Conservation (phyloP, 345 rosid genomes). For the Arabis hirsuta region DNA sequence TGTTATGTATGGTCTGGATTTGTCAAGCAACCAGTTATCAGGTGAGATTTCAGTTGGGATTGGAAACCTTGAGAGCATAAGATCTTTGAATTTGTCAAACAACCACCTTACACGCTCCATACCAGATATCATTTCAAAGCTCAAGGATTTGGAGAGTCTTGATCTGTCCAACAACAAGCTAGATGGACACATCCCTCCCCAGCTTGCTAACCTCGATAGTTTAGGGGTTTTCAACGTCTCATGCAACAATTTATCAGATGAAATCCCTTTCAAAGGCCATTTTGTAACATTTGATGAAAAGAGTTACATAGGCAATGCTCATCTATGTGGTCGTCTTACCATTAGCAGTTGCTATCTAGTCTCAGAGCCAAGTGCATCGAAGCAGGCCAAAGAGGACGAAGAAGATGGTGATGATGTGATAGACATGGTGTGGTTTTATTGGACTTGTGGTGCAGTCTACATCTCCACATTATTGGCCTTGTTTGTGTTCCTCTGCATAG, state of each 20-base stretch:
- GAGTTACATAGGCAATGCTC: conserved; percentile 28
- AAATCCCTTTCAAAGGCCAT: conserved; percentile 53
- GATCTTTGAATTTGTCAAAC: conserved; percentile 50
- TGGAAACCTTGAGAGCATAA: conserved; percentile 49
- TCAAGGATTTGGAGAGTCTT: conserved; percentile 48
- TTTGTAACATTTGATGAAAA: not conserved
- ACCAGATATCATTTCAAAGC: conserved; percentile 56
- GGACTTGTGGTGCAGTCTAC: conserved; percentile 35
- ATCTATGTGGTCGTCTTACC: conserved; percentile 28
- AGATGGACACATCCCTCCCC: conserved; percentile 61
- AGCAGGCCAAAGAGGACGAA: not conserved
- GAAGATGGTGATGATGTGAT: conserved; percentile 8
- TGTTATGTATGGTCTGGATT: conserved; percentile 53
- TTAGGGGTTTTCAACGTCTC: conserved; percentile 66
- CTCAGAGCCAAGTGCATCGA: not conserved
- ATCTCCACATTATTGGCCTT: not conserved
- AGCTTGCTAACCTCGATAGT: conserved; percentile 48
- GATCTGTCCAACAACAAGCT: conserved; percentile 65
- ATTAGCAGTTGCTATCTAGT: conserved; percentile 17
- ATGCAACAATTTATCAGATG: conserved; percentile 64
- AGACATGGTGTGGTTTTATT: conserved; percentile 33
- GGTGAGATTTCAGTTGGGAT: conserved; percentile 63
- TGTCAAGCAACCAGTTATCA: conserved; percentile 57
- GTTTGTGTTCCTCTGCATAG: conserved; percentile 15
- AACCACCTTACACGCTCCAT: conserved; percentile 60